Evolutionary conservation across 108 stramenopile species (phyloP).

Genomic region (Nitzschia sp.): DNA sequence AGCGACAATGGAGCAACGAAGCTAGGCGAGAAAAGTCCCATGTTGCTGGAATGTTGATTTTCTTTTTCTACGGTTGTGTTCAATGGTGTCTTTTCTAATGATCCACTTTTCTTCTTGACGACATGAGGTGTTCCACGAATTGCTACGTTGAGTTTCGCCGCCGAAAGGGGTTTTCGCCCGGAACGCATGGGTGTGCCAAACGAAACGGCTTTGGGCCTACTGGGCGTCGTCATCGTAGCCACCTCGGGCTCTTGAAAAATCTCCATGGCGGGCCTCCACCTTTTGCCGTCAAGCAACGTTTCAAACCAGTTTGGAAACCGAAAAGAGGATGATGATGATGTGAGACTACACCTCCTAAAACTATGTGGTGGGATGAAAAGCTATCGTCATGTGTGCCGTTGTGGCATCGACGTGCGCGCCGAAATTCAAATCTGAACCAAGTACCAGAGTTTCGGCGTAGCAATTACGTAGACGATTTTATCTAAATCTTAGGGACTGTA

Average conservation of each 20-base stretch:
- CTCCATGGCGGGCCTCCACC: conserved; percentile 15
- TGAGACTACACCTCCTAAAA: too few relatives aligned
- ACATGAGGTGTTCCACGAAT: neutral
- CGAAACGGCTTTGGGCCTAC: conserved; percentile 17
- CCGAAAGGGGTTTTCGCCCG: conserved; percentile 18
- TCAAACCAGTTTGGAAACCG: neutral
- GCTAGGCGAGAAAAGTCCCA: too few relatives aligned
- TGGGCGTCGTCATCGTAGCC: neutral
- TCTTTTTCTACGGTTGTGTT: conserved; percentile 2
- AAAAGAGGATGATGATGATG: neutral
- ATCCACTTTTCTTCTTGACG: neutral
- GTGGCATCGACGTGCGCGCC: conserved; percentile 1
- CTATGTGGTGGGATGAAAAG: too few relatives aligned
- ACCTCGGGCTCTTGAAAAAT: conserved; percentile 28
- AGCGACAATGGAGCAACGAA: neutral
- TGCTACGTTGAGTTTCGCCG: too few relatives aligned
- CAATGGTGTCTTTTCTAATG: neutral
- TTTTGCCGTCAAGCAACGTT: neutral
- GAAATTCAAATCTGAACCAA: conserved; percentile 2
- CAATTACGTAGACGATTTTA: neutral
- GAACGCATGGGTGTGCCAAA: too few relatives aligned
- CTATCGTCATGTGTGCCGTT: neutral
- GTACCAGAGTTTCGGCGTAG: neutral
- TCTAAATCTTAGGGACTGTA: too few relatives aligned
- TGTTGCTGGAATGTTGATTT: neutral